Conservation (phyloP, 805 yeast genomes). For the Lipomyces yamadae region DNA sequence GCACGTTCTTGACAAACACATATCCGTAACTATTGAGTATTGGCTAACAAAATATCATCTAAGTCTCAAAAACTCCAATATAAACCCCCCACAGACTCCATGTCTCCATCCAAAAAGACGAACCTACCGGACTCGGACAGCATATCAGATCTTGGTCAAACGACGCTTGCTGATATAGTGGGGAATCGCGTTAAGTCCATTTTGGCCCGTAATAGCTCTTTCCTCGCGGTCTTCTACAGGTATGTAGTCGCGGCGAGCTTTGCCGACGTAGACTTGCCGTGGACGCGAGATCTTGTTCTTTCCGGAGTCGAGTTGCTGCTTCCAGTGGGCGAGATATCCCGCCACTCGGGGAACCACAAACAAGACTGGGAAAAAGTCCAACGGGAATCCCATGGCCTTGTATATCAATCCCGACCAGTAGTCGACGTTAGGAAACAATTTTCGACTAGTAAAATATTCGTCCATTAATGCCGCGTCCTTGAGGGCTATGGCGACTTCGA, state of each 20-base stretch:
- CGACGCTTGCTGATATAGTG: slow-evolving; percentile 36
- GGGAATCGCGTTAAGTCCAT: slow-evolving; percentile 31
- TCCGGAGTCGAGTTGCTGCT: slow-evolving; percentile 35
- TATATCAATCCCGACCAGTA: slow-evolving; percentile 38
- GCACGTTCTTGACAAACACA: background rate
- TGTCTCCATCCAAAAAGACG: too few species aligned
- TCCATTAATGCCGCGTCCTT: slow-evolving; percentile 34
- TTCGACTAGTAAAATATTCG: slow-evolving; percentile 34
- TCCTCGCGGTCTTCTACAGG: slow-evolving; percentile 29
- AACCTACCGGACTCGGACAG: too few species aligned
- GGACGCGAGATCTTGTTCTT: slow-evolving; percentile 37
- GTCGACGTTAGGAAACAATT: slow-evolving; percentile 35
- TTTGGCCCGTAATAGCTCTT: slow-evolving; percentile 16
- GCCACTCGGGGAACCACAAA: slow-evolving; percentile 37
- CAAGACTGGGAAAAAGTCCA: slow-evolving; percentile 35
- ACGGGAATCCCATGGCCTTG: slow-evolving; percentile 38
- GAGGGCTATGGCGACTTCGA: slow-evolving; percentile 35
- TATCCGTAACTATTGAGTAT: background rate
- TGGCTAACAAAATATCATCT: background rate
- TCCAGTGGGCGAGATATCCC: slow-evolving; percentile 38
- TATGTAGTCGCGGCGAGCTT: slow-evolving; percentile 33
- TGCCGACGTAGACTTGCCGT: slow-evolving; percentile 34
- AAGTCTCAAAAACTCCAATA: background rate
- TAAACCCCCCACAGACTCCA: background rate
- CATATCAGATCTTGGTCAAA: slow-evolving; percentile 19